Base-by-base conservation (phyloP, 1,284 basidiomycete genomes). In the Lentinus polychrous region DNA sequence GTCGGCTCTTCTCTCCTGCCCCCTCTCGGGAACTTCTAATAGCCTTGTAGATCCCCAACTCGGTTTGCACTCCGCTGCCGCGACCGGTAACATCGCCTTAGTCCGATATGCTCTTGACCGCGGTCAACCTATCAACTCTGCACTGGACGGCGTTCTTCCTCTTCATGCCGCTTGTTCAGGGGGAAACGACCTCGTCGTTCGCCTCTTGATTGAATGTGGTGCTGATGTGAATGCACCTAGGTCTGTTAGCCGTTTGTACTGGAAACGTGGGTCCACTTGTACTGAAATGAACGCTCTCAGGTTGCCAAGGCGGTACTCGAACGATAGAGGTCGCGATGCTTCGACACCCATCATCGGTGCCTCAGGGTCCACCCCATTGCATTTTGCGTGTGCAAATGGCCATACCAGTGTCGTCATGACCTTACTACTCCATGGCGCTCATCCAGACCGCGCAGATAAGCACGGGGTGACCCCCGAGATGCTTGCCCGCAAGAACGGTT, bases 171-270 rank as follows among this genome's bases (percentile, higher is more conserved):
- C 93, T 1, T 87, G 83, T 57, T 87, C 90, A 0, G 90, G 90
- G 22, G 94, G 94, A 1, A 87, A 81, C 60, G 85, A 87, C 52
- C 77, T 83, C 46, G 87, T 95, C 44, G 91, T 95, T 23, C 79
- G 80, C 60, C 75, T 93, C 59, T 72, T 97, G 49, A 87, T 97
- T 58, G 90, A 94, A 54, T 72, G 82, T 50, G 94, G 93, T 15
- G 94, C 94, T 18, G 93, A 97, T 63, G 92, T 95, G 37, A 95
- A 96, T 66, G 91, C 91, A 7, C 85, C 89, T 54, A 75, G 86
- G 86, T 86, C 48, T 63, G 60, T 60, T 27, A 45, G 23, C 34
- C 38, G 36, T 45, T 48, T n/a, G n/a, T 10, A 27, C 27, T 5
- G 27, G 27, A 10, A 10, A 27, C 10, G 10, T 27, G 27, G 27